A percentile compares a stretch with the other conserved stretches of the same genome.
These are phyloP conservation scores for Colletotrichum sojae DNA, from an alignment of 2,329 filamentous ascomycete genomes.

Conservation along the genomic window DNA sequence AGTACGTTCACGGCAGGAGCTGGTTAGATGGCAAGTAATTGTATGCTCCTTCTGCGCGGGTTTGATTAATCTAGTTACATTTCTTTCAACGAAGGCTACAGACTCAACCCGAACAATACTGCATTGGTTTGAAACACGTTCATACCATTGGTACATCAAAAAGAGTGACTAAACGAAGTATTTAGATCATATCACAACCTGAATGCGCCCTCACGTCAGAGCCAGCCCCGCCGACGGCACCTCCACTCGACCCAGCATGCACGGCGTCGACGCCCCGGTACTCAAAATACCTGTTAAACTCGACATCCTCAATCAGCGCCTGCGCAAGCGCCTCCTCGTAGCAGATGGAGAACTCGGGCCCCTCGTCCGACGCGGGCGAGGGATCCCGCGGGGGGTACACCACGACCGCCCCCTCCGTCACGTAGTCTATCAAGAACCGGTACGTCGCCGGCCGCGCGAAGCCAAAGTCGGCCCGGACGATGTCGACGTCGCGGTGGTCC, in stretches of 20 bases:
- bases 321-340: conserved; percentile 53
- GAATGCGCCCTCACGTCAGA: neutral
- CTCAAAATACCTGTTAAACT: conserved; percentile 55
- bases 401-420: conserved; percentile 47
- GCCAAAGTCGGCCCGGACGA: conserved; percentile 52
- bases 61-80: too few relatives aligned
- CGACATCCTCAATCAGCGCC: conserved; percentile 49
- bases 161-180: too few relatives aligned
- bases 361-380: conserved; percentile 51
- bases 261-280: conserved; percentile 51
- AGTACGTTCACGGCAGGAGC: too few relatives aligned
- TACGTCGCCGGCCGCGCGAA: conserved; percentile 52
- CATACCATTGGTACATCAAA: too few relatives aligned
- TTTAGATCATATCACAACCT: neutral
- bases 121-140: too few relatives aligned
- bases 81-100: too few relatives aligned
- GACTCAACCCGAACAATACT: too few relatives aligned
- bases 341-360: conserved; percentile 52
- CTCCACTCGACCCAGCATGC: neutral
- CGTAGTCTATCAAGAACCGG: conserved; percentile 49
- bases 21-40: too few relatives aligned
- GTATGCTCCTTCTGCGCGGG: too few relatives aligned
- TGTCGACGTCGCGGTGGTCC: conserved; percentile 51
- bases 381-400: conserved; percentile 50
- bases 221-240: neutral